phyloP scores from a whole-genome alignment of 1,284 basidiomycete species.

The Boletellus sp. region DNA sequence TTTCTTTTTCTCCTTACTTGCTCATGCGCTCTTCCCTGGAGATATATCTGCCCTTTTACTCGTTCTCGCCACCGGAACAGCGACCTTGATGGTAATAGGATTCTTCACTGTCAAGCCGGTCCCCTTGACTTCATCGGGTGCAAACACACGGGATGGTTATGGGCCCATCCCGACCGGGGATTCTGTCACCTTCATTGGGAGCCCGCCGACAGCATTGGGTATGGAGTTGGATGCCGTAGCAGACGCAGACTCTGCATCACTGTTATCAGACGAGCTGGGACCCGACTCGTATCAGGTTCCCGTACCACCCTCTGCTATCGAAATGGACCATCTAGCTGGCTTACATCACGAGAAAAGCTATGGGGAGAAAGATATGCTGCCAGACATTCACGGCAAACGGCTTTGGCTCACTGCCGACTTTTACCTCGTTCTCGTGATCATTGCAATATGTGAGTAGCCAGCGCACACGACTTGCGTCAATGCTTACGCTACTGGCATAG shows the following conservation, averaged over 20 bases:
- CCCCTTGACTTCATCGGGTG: constrained; percentile 39
- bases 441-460: constrained; percentile 59
- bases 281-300: constrained; percentile 6
- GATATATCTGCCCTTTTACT: constrained; percentile 68
- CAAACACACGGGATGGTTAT: constrained; percentile 5
- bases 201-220: constrained; percentile 28
- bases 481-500: constrained; percentile 36
- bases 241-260: constrained; percentile 12
- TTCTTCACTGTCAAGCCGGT: constrained; percentile 59
- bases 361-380: constrained; percentile 19
- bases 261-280: constrained; percentile 15
- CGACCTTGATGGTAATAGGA: constrained; percentile 66
- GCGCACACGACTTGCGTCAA: not conserved
- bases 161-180: constrained; percentile 14
- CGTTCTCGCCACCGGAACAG: constrained; percentile 65
- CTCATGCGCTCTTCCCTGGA: constrained; percentile 64
- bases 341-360: constrained; percentile 4
- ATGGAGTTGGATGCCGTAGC: constrained; percentile 15
- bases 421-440: constrained; percentile 67
- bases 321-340: constrained; percentile 7
- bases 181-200: constrained; percentile 21
- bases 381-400: constrained; percentile 47
- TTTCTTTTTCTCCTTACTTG: constrained; percentile 71
- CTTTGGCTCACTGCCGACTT: constrained; percentile 61
- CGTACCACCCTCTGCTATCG: constrained; percentile 10